These are phyloP conservation scores for Colletotrichum sp. DNA, from an alignment of 2,329 filamentous ascomycete genomes.

Conservation along the genomic window DNA sequence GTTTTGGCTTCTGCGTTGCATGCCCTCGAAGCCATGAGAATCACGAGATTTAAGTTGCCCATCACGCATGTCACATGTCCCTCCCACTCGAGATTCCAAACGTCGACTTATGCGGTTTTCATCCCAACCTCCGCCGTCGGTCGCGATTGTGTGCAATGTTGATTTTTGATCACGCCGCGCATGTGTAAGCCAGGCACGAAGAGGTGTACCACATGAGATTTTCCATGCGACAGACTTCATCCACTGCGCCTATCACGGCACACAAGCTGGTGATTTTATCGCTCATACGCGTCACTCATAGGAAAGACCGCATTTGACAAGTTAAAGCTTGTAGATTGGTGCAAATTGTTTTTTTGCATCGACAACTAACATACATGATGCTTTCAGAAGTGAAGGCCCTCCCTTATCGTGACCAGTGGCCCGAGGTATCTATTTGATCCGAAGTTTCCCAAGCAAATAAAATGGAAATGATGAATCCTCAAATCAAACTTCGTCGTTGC, in stretches of 20 bases:
- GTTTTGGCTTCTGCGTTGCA: neutral
- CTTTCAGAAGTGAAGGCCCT: constrained; percentile 6
- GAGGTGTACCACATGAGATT: neutral
- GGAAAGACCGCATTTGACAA: neutral
- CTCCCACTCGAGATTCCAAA: neutral
- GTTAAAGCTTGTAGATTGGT: constrained; percentile 2
- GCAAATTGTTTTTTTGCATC: neutral
- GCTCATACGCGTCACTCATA: neutral
- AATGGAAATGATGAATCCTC: neutral
- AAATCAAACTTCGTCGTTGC: neutral
- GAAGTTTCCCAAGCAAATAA: neutral
- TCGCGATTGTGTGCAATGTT: neutral
- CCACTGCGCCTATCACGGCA: neutral
- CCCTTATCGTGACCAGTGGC: neutral
- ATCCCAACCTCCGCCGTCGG: neutral
- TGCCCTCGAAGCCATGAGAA: neutral
- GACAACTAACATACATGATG: neutral
- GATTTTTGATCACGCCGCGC: neutral
- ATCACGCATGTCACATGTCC: neutral
- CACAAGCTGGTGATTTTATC: neutral
- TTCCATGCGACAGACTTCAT: neutral
- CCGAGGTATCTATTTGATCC: constrained; percentile 13
- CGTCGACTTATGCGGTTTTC: neutral
- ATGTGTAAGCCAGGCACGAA: neutral
- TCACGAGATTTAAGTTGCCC: neutral